phyloP scores from a whole-genome alignment of 1,284 basidiomycete genomes.

The Malassezia cuniculi region DNA sequence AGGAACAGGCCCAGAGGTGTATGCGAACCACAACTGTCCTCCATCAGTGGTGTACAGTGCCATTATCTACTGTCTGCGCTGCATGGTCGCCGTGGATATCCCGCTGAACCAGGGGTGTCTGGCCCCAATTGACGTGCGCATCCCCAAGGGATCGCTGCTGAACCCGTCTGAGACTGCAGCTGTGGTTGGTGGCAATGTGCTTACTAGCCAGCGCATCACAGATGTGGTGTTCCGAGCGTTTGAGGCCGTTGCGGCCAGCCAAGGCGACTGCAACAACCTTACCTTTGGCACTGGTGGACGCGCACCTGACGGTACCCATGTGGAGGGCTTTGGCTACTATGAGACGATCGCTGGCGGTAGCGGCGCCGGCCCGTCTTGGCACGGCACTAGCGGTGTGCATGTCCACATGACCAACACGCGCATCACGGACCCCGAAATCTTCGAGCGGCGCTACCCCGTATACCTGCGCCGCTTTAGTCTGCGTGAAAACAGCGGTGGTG shows the following conservation, averaged over 20 bases:
- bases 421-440: slow-evolving; percentile 68
- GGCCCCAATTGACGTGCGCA: slow-evolving; percentile 56
- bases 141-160: slow-evolving; percentile 67
- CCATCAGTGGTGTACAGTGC: slow-evolving; percentile 70
- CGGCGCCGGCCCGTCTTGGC: slow-evolving; percentile 78
- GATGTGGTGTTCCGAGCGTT: slow-evolving; percentile 91
- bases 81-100: slow-evolving; percentile 82
- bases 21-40: slow-evolving; percentile 71
- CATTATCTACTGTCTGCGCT: slow-evolving; percentile 82
- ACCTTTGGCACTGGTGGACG: slow-evolving; percentile 84
- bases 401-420: slow-evolving; percentile 76
- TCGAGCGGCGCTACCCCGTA: slow-evolving; percentile 80
- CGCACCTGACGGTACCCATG: slow-evolving; percentile 61
- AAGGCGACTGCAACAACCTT: slow-evolving; percentile 75
- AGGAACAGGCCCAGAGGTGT: slow-evolving; percentile 67
- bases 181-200: slow-evolving; percentile 82
- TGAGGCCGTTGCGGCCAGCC: slow-evolving; percentile 77
- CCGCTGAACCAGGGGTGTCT: slow-evolving; percentile 87
- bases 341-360: slow-evolving; percentile 88
- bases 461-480: slow-evolving; percentile 69
- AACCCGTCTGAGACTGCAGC: slow-evolving; percentile 65
- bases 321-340: slow-evolving; percentile 83
- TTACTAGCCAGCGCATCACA: slow-evolving; percentile 83
- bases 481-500: slow-evolving; percentile 62
- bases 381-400: slow-evolving; percentile 52